Evolutionary conservation across 148 eudicot genomes (phyloP).

Genomic region (Suaeda aralocaspica): DNA sequence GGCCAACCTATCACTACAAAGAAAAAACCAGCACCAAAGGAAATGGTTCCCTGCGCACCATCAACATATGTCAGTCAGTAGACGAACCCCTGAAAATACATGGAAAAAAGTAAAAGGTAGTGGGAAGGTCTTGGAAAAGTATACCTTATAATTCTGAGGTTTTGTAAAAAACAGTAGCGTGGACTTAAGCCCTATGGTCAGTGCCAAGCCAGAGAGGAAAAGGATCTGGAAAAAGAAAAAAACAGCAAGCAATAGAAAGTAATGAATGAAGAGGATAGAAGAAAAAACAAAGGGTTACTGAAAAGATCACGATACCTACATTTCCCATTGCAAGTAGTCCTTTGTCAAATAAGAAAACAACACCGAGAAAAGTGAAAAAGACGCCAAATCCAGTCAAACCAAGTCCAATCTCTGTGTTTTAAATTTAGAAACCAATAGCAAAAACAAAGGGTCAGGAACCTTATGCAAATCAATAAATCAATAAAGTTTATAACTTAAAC

Average conservation of each 20-base stretch:
- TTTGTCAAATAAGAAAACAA: conserved; percentile 85
- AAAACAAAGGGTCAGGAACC: conserved; percentile 1
- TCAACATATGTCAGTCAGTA: conserved; percentile 10
- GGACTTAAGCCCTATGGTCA: conserved; percentile 87
- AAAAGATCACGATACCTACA: conserved; percentile 39
- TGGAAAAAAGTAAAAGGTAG: background rate
- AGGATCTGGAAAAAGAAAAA: conserved; percentile 53
- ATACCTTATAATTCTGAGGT: conserved; percentile 67
- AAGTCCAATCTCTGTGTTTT: conserved; percentile 75
- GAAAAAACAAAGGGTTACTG: background rate
- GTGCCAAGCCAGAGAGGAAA: conserved; percentile 78
- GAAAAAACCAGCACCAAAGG: conserved; percentile 88
- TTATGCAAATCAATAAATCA: background rate
- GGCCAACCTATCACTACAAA: conserved; percentile 92
- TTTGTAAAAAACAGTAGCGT: conserved; percentile 86
- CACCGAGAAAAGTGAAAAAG: conserved; percentile 85
- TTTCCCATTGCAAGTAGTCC: conserved; percentile 97
- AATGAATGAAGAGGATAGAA: background rate
- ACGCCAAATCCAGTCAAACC: conserved; percentile 91
- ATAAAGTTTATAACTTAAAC: background rate
- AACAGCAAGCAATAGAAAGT: background rate
- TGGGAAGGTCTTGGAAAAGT: background rate
- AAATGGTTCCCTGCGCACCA: conserved; percentile 68
- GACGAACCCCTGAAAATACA: background rate
- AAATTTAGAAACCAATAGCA: background rate